A percentile compares a stretch with the other conserved stretches of the same genome.
phyloP scores from a whole-genome alignment of 345 rosid genomes.

The Eucalyptus pauciflora region DNA sequence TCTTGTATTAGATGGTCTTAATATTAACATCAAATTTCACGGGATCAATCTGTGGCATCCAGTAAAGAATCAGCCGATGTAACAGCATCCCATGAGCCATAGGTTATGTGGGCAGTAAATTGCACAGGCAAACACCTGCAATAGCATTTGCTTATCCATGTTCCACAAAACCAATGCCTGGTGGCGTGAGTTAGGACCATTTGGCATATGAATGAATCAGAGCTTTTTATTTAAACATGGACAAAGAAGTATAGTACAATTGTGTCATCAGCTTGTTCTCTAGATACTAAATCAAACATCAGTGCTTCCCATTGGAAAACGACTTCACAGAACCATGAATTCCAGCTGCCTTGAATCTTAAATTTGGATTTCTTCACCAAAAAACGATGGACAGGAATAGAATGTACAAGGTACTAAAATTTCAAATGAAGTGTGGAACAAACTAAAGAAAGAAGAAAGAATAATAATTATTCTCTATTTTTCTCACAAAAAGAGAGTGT shows the following conservation, averaged over 20 bases:
- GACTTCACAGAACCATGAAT: background rate
- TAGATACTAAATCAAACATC: background rate
- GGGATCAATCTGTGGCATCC: background rate
- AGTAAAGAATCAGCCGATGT: background rate
- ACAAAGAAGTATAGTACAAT: background rate
- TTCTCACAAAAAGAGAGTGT: background rate
- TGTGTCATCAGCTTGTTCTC: background rate
- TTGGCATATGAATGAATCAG: background rate
- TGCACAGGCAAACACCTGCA: background rate
- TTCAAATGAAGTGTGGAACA: background rate
- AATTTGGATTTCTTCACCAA: background rate
- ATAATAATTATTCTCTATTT: background rate
- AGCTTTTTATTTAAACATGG: background rate
- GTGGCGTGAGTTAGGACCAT: background rate
- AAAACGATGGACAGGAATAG: background rate
- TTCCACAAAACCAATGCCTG: background rate
- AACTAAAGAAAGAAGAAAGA: background rate
- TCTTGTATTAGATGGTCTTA: background rate
- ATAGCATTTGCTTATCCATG: background rate
- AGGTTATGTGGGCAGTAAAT: background rate
- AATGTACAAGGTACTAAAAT: background rate
- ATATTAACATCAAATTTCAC: background rate
- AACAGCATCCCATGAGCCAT: background rate
- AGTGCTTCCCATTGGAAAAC: background rate
- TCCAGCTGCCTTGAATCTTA: background rate